Evolutionary conservation across 352 stramenopile species (phyloP), one percentile per base, ranked within the genome.

Genomic region (Pythium guiyangense): DNA sequence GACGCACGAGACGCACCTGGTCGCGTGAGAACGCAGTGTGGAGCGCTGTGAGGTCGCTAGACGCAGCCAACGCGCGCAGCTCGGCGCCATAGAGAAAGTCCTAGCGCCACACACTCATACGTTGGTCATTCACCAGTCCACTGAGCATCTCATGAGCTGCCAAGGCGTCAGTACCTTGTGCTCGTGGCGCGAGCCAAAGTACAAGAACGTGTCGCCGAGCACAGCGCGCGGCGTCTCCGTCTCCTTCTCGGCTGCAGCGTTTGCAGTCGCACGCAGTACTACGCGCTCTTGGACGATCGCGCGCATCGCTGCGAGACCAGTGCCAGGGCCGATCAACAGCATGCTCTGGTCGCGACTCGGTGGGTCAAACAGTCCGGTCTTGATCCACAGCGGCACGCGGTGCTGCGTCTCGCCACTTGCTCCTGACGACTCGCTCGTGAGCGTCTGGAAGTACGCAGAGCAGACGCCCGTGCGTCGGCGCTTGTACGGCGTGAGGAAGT

Each of bases 1-100:
- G 39, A 55, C 3, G 27, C 4, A 14, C 5, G 25, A 34, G 31
- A 15, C 47, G 27, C 63, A 89, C 79, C 66, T 94, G 80, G 40
- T 97, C 87, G 27, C 92, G 86, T 9, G 90, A 98, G 59, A 97
- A 98, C 1, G 92, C 92, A 0, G 86, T 94, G 59, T 92, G 70
- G 3, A 98, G 68, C 18, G 69, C 63, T 2, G 71, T 86, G 39
- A 98, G 63, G 31, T 79, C 66, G 6, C 83, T 73, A 0, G 71
- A 69, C 4, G 52, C 25, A 18, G 76, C 69, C 17, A 96, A 67
- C 8, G 42, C 49, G 18, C 69, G 48, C 40, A 96, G 72, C 52
- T 98, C 92, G 11, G 80, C 72, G 12, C 74, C 71, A 46, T 97
- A 98, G 1, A 96, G 63, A 58, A 93, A 97, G 53, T 98, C 92